phyloP scores from a whole-genome alignment of 208 protist genomes.

The Leishmania amazonensis region DNA sequence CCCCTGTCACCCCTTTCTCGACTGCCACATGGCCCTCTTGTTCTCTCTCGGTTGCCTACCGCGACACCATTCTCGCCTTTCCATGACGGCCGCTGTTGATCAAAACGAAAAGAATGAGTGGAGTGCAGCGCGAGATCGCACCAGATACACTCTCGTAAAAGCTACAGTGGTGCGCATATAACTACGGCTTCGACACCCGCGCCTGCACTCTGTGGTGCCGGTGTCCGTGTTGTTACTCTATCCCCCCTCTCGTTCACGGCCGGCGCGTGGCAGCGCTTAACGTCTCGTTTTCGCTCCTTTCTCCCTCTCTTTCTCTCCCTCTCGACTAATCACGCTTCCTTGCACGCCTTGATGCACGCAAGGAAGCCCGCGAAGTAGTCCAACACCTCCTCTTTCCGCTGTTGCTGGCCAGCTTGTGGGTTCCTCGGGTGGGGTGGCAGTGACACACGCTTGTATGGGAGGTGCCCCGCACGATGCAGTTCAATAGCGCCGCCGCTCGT shows the following conservation, averaged over 20 bases:
- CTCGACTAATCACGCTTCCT: neutral
- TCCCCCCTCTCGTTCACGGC: neutral
- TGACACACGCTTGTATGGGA: constrained; percentile 1
- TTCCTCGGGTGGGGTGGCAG: too few relatives aligned
- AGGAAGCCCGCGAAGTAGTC: neutral
- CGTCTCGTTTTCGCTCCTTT: neutral
- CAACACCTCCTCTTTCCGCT: neutral
- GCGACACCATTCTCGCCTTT: neutral
- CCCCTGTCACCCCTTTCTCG: neutral
- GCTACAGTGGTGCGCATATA: neutral
- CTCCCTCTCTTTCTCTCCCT: neutral
- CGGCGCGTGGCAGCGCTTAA: neutral
- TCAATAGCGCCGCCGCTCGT: neutral
- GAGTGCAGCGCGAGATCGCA: neutral
- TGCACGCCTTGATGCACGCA: neutral
- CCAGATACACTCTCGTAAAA: neutral
- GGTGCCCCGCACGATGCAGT: neutral
- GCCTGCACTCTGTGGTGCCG: neutral
- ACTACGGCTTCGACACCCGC: neutral
- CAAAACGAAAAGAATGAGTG: neutral
- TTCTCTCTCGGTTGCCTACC: constrained; percentile 8
- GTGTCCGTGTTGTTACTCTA: neutral
- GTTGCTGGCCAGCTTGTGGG: neutral
- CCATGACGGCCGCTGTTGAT: neutral
- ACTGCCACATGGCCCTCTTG: neutral